These are phyloP conservation scores for Primulina huaijiensis DNA, from an alignment of 257 asterid genomes.

Conservation along the genomic window DNA sequence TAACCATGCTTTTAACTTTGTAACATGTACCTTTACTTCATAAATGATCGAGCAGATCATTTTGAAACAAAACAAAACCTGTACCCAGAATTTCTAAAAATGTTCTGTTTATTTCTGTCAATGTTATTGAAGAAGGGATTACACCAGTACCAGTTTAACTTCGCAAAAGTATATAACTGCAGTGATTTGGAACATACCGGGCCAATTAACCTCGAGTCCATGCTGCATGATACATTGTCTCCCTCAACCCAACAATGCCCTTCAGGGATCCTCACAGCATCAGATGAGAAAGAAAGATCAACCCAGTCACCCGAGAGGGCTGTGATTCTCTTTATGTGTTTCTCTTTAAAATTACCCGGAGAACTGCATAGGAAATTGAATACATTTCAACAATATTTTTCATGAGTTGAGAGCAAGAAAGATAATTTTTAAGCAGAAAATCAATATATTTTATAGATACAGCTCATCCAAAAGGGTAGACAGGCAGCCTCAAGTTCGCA, in stretches of 20 bases:
- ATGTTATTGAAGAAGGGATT: no score
- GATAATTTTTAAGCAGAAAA: no score
- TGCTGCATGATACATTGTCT: conserved; percentile 69
- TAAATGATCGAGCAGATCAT: background rate
- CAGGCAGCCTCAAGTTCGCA: background rate
- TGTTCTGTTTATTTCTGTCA: background rate
- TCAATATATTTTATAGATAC: no score
- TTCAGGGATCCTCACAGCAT: conserved; percentile 61
- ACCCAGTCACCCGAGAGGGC: conserved; percentile 90
- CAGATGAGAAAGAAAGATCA: conserved; percentile 39
- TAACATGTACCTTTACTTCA: background rate
- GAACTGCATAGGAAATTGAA: conserved; percentile 46
- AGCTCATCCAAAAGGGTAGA: background rate
- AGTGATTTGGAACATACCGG: conserved; percentile 46
- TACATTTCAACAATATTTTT: background rate
- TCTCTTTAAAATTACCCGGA: conserved; percentile 64
- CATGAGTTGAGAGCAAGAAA: no score
- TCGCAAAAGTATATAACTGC: background rate
- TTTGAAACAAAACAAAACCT: background rate
- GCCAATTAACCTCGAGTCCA: conserved; percentile 78
- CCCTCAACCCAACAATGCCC: conserved; percentile 98
- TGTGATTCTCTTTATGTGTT: conserved; percentile 64
- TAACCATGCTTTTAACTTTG: background rate
- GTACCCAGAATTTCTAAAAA: conserved; percentile 24
- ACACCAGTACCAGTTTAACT: background rate